These are phyloP conservation scores for Cyclotella choctawhatcheeana DNA, from an alignment of 108 stramenopile species.

Conservation along the genomic window DNA sequence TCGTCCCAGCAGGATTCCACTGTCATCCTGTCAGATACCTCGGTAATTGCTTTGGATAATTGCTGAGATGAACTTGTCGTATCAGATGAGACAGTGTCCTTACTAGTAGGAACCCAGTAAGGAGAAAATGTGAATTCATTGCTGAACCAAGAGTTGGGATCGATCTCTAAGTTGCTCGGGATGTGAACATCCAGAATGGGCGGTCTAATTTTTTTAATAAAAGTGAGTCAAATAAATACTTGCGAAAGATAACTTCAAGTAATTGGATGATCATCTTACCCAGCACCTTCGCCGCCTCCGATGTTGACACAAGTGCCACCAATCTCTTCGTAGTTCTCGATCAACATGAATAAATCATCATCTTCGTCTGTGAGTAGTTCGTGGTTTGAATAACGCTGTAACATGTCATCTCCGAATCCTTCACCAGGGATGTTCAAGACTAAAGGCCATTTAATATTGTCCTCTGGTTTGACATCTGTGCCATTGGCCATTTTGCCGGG, in stretches of 20 bases:
- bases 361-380: constrained; percentile 38
- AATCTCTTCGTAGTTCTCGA: constrained; percentile 35
- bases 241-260: too few species aligned
- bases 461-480: constrained; percentile 24
- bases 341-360: constrained; percentile 34
- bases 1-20: constrained; percentile 59
- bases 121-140: constrained; percentile 58
- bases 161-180: constrained; percentile 58
- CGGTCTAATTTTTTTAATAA: too few species aligned
- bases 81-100: constrained; percentile 6
- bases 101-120: constrained; percentile 33
- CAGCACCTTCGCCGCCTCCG: constrained; percentile 24
- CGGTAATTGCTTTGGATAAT: constrained; percentile 12
- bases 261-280: too few species aligned
- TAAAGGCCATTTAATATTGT: constrained; percentile 48
- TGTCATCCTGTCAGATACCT: constrained; percentile 39
- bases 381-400: constrained; percentile 36
- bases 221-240: too few species aligned
- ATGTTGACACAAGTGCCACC: constrained; percentile 35
- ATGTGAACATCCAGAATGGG: constrained; percentile 37
- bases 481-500: constrained; percentile 24
- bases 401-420: constrained; percentile 57
- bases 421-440: constrained; percentile 57
- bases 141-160: constrained; percentile 43
- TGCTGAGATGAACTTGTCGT: background rate